Conservation (phyloP, 2,329 filamentous ascomycete species). For the Penicillium sclerotigenum region DNA sequence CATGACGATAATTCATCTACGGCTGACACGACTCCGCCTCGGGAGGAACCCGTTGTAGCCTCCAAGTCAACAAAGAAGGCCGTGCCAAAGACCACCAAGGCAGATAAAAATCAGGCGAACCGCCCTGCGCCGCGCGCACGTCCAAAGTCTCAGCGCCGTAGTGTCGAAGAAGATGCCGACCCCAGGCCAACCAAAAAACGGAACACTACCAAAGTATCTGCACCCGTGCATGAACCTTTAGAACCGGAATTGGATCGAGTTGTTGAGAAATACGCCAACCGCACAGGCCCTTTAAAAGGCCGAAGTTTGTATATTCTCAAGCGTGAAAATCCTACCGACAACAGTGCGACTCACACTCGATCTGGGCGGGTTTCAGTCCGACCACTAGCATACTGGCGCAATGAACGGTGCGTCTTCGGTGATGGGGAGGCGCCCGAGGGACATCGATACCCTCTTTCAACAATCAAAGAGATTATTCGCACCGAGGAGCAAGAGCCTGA, state of each 20-base stretch:
- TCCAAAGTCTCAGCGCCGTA: constrained; percentile 27
- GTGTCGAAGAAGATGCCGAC: constrained; percentile 20
- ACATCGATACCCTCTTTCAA: constrained; percentile 61
- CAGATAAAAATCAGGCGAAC: constrained; percentile 23
- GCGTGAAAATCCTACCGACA: constrained; percentile 52
- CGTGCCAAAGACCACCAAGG: constrained; percentile 15
- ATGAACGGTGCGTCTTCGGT: constrained; percentile 72
- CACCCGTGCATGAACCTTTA: constrained; percentile 25
- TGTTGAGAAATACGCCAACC: constrained; percentile 44
- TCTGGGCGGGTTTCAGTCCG: constrained; percentile 75
- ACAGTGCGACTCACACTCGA: constrained; percentile 61
- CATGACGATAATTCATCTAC: constrained; percentile 19
- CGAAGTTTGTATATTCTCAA: constrained; percentile 51
- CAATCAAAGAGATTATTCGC: constrained; percentile 73
- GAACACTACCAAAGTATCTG: constrained; percentile 24
- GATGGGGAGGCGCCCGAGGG: constrained; percentile 56
- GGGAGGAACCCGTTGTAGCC: constrained; percentile 11
- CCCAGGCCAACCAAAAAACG: constrained; percentile 34
- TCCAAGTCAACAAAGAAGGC: constrained; percentile 22
- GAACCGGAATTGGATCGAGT: constrained; percentile 42
- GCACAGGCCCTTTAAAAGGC: constrained; percentile 46
- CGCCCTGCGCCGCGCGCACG: constrained; percentile 30
- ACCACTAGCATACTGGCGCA: constrained; percentile 82
- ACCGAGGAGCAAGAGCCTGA: constrained; percentile 60
- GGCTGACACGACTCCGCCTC: constrained; percentile 11